phyloP scores from a whole-genome alignment of 192 early-diverging fungal genomes.

The Entophlyctis luteolus region DNA sequence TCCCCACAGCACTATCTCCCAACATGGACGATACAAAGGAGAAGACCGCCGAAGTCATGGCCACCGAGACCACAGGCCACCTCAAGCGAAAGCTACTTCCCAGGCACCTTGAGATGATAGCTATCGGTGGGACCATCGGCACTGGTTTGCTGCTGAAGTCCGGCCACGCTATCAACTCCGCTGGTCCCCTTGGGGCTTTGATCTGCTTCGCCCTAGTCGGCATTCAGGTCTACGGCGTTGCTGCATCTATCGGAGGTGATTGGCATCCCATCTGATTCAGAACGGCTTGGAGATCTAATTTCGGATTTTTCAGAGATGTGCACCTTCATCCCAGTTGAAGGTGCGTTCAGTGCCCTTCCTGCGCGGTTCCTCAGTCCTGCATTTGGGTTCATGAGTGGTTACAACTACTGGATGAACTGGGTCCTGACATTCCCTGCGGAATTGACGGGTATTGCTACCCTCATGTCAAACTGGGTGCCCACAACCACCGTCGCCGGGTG shows the following conservation, averaged over 20 bases:
- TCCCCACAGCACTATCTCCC: not conserved
- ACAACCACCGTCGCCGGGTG: conserved; percentile 27
- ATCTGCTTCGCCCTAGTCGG: conserved; percentile 6
- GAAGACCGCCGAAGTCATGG: not conserved
- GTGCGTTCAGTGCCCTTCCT: conserved; percentile 77
- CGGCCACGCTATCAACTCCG: conserved; percentile 62
- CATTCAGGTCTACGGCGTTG: conserved; percentile 16
- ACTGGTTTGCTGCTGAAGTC: conserved; percentile 81
- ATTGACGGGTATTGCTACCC: conserved; percentile 69
- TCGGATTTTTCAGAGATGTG: conserved; percentile 61
- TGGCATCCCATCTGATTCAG: conserved; percentile 70
- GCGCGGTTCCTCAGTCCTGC: conserved; percentile 73
- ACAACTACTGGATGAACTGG: conserved; percentile 41
- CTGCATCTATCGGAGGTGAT: conserved; percentile 75
- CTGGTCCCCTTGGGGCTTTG: conserved; percentile 40
- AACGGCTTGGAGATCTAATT: conserved; percentile 71
- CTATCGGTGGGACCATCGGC: conserved; percentile 5
- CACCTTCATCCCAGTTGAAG: conserved; percentile 53
- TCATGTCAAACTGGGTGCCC: conserved; percentile 67
- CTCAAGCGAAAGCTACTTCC: conserved; percentile 44
- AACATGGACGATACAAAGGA: not conserved
- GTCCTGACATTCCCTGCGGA: conserved; percentile 54
- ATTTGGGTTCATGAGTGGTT: conserved; percentile 47
- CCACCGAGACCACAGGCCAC: not conserved
- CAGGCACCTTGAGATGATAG: conserved; percentile 55